These are phyloP conservation scores for Thymus mandschuricus DNA, from an alignment of 257 asterid species.

Conservation along the genomic window DNA sequence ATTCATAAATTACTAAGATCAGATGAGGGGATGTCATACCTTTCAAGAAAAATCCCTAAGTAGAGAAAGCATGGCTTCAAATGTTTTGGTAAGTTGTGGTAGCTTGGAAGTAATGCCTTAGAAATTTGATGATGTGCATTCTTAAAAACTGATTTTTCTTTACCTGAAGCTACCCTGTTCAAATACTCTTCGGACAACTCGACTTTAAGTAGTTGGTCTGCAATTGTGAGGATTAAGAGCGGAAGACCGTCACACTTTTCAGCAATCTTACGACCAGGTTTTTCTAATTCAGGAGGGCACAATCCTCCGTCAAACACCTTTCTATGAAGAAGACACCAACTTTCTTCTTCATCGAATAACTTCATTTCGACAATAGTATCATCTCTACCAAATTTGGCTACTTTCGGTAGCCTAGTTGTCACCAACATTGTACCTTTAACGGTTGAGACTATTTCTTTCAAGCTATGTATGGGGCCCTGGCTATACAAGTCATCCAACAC, in stretches of 20 bases:
- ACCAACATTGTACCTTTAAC: neutral
- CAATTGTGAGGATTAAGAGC: neutral
- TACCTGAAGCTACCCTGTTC: neutral
- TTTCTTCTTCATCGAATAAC: neutral
- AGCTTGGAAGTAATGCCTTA: conserved; percentile 24
- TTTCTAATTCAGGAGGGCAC: neutral
- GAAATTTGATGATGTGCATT: neutral
- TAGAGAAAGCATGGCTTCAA: neutral
- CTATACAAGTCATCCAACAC: neutral
- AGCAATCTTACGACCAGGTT: neutral
- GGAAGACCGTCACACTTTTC: neutral
- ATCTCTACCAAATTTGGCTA: neutral
- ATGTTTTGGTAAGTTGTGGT: conserved; percentile 27
- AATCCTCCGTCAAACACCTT: neutral
- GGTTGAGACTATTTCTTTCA: neutral
- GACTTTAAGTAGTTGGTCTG: neutral
- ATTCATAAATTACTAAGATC: conserved; percentile 7
- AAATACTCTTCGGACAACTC: neutral
- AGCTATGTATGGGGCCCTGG: neutral
- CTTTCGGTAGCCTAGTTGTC: neutral
- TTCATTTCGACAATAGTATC: neutral
- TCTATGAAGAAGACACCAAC: neutral
- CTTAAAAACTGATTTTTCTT: neutral
- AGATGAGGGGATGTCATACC: neutral
- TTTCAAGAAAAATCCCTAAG: neutral